Conservation (phyloP, 2,329 filamentous ascomycete species). For the Drechslerella stenobrocha region DNA sequence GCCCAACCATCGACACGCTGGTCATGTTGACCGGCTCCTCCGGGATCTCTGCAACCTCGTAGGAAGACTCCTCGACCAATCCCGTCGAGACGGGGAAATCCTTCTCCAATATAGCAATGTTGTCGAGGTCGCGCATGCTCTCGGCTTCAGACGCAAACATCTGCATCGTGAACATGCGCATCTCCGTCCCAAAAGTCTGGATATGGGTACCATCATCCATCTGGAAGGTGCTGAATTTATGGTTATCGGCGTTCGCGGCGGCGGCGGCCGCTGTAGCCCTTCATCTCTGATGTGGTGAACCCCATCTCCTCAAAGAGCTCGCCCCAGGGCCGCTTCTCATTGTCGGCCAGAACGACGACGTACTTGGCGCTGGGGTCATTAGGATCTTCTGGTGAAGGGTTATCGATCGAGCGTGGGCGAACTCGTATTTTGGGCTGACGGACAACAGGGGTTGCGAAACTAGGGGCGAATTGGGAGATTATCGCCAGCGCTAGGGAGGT, state of each 20-base stretch:
- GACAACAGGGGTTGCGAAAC: neutral
- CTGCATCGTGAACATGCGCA: conserved; percentile 26
- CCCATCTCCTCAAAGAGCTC: conserved; percentile 31
- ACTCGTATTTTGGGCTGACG: neutral
- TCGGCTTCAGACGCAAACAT: conserved; percentile 28
- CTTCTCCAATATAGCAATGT: conserved; percentile 19
- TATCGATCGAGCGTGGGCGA: neutral
- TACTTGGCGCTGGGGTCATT: conserved; percentile 22
- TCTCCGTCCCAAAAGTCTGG: conserved; percentile 21
- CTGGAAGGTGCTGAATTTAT: conserved; percentile 1
- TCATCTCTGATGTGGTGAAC: conserved; percentile 15
- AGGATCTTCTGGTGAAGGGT: conserved; percentile 1
- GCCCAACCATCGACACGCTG: neutral
- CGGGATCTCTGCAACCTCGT: neutral
- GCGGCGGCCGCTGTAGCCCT: neutral
- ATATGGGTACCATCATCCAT: conserved; percentile 24
- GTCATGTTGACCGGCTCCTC: conserved; percentile 1
- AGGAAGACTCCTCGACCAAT: neutral
- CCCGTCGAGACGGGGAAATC: conserved; percentile 4
- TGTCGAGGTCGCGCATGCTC: conserved; percentile 11
- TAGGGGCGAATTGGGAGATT: neutral
- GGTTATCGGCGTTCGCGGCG: neutral
- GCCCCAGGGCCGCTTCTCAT: conserved; percentile 21
- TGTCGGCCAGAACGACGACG: conserved; percentile 16
- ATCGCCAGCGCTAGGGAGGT: neutral